Evolutionary conservation across 805 yeast genomes (phyloP), one percentile per base, ranked within the genome.

Genomic region (Ogataea sp.): DNA sequence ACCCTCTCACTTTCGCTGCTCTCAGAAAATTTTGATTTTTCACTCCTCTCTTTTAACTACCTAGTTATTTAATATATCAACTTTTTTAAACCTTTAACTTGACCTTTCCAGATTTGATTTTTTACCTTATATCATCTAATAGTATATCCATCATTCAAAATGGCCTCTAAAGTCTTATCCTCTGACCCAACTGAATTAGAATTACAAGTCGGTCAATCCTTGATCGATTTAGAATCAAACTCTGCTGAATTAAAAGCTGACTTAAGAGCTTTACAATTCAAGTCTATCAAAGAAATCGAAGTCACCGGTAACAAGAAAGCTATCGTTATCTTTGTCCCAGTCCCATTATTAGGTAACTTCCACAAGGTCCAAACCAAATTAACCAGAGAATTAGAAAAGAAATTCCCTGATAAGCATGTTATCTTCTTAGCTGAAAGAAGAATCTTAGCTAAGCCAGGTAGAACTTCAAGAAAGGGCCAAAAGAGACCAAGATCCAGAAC

Each of bases 401-500:
- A 93, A 79, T 93, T 90, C 89, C 94, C 97, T 69, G 98, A 90
- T 81, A 86, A 95, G 72, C 97, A 93, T 71, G 96, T 90, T 71
- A 90, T 93, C 62, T 87, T 90, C 87, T 82, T 90, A 68, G 97
- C 97, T 67, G 97, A 90, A 80, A 87, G 98, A 79, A 87, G 96
- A 78, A 93, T 90, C 76, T 80, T 93, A 68, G 96, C 97, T 76
- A 90, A 87, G 81, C 97, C 97, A 70, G 85, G 94, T 64, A 88
- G 97, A 78, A 75, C 81, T 65, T 78, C 96, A 49, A 86, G 88
- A 80, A 85, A 82, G 71, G 73, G 70, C 62, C 98, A 93, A 78
- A 89, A 93, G 89, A 89, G 98, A 81, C 98, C 98, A 71, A 87
- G 96, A 79, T 89, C 97, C 62, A 88, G 98, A 84, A 90, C 98